phyloP scores from a whole-genome alignment of 1,139 yeast species.

The Yamadazyma trypodendri region DNA sequence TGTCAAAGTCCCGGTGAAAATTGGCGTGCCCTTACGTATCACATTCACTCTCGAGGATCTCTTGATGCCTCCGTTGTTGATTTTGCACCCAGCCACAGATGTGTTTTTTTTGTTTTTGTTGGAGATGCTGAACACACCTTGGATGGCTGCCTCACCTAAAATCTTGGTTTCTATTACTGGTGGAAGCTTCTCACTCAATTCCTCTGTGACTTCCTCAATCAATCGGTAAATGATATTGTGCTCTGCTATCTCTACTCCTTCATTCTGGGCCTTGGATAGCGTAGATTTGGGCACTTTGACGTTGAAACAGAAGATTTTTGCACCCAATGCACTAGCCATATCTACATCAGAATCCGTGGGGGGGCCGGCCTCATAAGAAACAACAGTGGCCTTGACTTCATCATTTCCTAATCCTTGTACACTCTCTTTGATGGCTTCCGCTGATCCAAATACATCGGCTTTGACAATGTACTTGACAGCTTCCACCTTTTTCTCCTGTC shows the following conservation, averaged over 20 bases:
- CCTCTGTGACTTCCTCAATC: slow-evolving; percentile 77
- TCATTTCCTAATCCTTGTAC: slow-evolving; percentile 81
- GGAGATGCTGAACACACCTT: slow-evolving; percentile 71
- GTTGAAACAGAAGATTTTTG: slow-evolving; percentile 78
- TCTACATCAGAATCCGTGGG: slow-evolving; percentile 83
- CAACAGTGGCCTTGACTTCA: slow-evolving; percentile 68
- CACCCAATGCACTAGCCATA: slow-evolving; percentile 74
- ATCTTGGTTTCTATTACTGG: slow-evolving; percentile 71
- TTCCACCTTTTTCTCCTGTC: slow-evolving; percentile 20
- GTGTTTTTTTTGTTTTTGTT: slow-evolving; percentile 46
- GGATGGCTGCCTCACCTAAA: slow-evolving; percentile 66
- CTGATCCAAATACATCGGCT: slow-evolving; percentile 82
- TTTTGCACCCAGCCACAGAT: slow-evolving; percentile 86
- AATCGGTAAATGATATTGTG: slow-evolving; percentile 85
- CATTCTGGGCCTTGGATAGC: slow-evolving; percentile 55
- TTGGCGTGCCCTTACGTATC: slow-evolving; percentile 49
- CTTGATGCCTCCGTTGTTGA: slow-evolving; percentile 65
- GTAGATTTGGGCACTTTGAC: slow-evolving; percentile 67
- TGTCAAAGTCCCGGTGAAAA: slow-evolving; percentile 68
- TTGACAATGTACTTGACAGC: slow-evolving; percentile 59
- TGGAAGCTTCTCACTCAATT: slow-evolving; percentile 57
- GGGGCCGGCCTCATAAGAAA: slow-evolving; percentile 78
- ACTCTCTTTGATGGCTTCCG: slow-evolving; percentile 68
- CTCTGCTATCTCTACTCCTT: slow-evolving; percentile 59
- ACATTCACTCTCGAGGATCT: slow-evolving; percentile 64